Evolutionary conservation across 1,139 yeast species (phyloP).

Genomic region (Candida mesenterica): DNA sequence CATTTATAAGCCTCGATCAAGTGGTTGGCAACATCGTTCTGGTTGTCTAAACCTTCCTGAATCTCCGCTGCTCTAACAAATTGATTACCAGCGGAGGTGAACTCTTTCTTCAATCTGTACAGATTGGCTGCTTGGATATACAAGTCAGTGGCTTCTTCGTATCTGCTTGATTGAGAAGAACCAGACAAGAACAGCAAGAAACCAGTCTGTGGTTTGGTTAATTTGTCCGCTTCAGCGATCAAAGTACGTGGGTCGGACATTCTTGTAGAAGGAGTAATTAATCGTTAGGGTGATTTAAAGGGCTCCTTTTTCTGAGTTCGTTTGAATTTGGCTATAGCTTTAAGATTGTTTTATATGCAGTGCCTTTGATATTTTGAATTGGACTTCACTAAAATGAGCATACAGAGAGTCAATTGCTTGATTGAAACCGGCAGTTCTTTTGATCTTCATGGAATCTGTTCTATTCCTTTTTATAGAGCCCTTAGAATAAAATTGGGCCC

Average conservation of each 20-base stretch:
- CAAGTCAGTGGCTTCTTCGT: slow-evolving; percentile 90
- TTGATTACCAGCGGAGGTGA: slow-evolving; percentile 71
- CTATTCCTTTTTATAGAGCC: too few species aligned
- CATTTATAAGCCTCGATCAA: slow-evolving; percentile 90
- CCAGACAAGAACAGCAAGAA: slow-evolving; percentile 69
- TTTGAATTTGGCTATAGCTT: too few species aligned
- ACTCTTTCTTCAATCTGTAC: slow-evolving; percentile 73
- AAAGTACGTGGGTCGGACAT: slow-evolving; percentile 43
- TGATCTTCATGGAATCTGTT: too few species aligned
- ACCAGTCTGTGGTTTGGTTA: slow-evolving; percentile 68
- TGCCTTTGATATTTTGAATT: too few species aligned
- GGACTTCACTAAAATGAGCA: too few species aligned
- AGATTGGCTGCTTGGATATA: slow-evolving; percentile 89
- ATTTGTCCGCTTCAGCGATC: slow-evolving; percentile 46
- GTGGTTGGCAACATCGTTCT: slow-evolving; percentile 90
- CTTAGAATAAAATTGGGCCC: too few species aligned
- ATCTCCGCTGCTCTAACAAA: slow-evolving; percentile 84
- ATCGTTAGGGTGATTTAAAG: too few species aligned
- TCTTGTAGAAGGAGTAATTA: neutral
- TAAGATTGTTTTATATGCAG: neutral
- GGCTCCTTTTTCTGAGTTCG: too few species aligned
- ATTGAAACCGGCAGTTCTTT: too few species aligned
- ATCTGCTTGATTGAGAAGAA: slow-evolving; percentile 60
- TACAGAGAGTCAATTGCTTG: too few species aligned
- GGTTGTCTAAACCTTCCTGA: slow-evolving; percentile 71